Evolutionary conservation across 768 basidiomycete species (phyloP).

Genomic region (Tephrocybe sp.): DNA sequence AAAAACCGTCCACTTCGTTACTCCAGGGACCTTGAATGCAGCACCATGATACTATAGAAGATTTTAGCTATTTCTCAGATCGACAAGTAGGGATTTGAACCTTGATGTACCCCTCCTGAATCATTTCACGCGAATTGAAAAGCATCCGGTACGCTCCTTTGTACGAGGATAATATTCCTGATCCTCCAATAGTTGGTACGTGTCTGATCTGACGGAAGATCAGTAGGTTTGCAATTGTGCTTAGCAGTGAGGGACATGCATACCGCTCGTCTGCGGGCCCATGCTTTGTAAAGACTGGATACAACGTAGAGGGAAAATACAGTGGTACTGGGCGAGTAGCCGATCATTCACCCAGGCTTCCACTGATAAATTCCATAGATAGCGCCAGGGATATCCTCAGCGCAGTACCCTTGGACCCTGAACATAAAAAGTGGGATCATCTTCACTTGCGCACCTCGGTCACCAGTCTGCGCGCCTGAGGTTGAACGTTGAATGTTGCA

Average conservation of each 20-base stretch:
- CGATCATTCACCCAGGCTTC: too few relatives aligned
- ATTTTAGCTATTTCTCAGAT: not conserved
- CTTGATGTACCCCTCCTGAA: conserved; percentile 32
- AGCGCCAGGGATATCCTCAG: too few relatives aligned
- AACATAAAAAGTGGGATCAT: too few relatives aligned
- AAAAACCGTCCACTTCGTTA: conserved; percentile 44
- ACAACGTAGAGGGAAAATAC: not conserved
- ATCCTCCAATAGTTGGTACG: conserved; percentile 32
- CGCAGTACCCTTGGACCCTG: too few relatives aligned
- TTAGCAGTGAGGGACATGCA: not conserved
- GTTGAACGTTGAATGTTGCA: too few relatives aligned
- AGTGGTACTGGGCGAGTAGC: too few relatives aligned
- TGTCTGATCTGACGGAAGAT: conserved; percentile 13
- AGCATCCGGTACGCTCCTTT: conserved; percentile 26
- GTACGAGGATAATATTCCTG: conserved; percentile 31
- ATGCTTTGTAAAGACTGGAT: conserved; percentile 1
- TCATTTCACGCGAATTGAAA: conserved; percentile 21
- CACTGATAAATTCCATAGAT: too few relatives aligned
- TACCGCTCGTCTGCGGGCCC: conserved; percentile 5
- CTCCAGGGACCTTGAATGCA: conserved; percentile 39
- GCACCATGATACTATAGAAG: conserved; percentile 12
- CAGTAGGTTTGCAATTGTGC: not conserved
- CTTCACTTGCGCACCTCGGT: too few relatives aligned
- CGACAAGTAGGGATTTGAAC: conserved; percentile 17
- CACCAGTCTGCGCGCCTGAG: too few relatives aligned